phyloP scores from a whole-genome alignment of 1,284 basidiomycete genomes.

The Takashimella tepidaria region DNA sequence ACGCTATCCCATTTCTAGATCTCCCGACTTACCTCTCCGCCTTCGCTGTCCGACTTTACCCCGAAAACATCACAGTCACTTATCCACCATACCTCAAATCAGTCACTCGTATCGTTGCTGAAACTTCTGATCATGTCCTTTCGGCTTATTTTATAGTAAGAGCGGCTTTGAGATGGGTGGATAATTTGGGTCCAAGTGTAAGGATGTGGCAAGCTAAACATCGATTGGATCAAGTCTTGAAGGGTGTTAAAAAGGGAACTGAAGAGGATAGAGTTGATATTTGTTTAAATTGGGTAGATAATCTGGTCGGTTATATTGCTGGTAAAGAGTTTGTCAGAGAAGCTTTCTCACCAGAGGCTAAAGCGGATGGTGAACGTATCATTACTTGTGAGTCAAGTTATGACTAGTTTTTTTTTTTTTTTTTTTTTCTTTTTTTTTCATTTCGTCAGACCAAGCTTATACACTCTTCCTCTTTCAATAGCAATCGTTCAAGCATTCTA shows the following conservation, averaged over 20 bases:
- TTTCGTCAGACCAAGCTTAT: no score
- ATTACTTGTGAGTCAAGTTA: conserved; percentile 59
- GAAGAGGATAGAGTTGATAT: conserved; percentile 71
- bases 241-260: conserved; percentile 81
- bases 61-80: conserved; percentile 70
- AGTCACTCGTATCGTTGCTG: conserved; percentile 64
- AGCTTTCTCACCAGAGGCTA: conserved; percentile 77
- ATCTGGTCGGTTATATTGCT: conserved; percentile 52
- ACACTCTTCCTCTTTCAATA: conserved; percentile 33
- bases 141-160: conserved; percentile 73
- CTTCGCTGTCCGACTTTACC: conserved; percentile 73
- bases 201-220: conserved; percentile 69
- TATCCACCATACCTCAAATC: conserved; percentile 72
- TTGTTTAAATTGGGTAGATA: conserved; percentile 49
- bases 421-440: no score
- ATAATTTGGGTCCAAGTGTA: conserved; percentile 65
- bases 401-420: neutral
- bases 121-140: conserved; percentile 65
- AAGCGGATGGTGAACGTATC: conserved; percentile 72
- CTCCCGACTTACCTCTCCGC: conserved; percentile 78
- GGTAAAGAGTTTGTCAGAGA: conserved; percentile 71
- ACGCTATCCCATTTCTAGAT: conserved; percentile 68
- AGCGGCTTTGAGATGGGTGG: conserved; percentile 61
- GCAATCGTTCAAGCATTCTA: conserved; percentile 84
- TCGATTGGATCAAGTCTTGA: conserved; percentile 63